phyloP scores from a whole-genome alignment of 2,329 filamentous ascomycete species.

The Nigrospora osmanthi region DNA sequence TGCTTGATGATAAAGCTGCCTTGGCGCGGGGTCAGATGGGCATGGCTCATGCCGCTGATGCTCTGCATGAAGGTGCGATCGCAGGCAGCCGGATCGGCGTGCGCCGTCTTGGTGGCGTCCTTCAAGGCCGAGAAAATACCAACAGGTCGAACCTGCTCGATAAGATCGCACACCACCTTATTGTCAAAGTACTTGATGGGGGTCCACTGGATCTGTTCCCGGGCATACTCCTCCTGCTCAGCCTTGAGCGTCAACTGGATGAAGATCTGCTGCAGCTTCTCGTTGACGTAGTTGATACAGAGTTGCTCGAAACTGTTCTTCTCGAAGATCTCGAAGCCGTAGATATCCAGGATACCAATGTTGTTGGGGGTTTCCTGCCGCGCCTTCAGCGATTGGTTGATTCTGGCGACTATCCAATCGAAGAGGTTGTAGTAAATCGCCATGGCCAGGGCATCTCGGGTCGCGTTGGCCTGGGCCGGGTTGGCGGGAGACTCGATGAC shows the following conservation, averaged over 20 bases:
- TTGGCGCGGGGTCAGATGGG: conserved; percentile 85
- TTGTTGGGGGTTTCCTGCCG: conserved; percentile 69
- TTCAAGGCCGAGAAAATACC: conserved; percentile 95
- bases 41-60: conserved; percentile 83
- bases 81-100: conserved; percentile 88
- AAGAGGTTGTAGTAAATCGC: conserved; percentile 98
- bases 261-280: conserved; percentile 98
- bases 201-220: conserved; percentile 96
- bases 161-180: conserved; percentile 95
- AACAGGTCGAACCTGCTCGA: conserved; percentile 82
- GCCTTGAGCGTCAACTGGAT: conserved; percentile 95
- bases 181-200: conserved; percentile 99
- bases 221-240: conserved; percentile 93
- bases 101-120: conserved; percentile 96
- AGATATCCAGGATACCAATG: conserved; percentile 97
- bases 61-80: conserved; percentile 94
- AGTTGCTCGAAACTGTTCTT: conserved; percentile 98
- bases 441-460: conserved; percentile 85
- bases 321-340: conserved; percentile 98
- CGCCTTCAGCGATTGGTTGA: conserved; percentile 82
- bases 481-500: conserved; percentile 75
- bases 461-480: conserved; percentile 74
- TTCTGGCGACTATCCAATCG: conserved; percentile 92
- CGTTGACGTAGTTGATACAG: conserved; percentile 99
- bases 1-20: conserved; percentile 98